phyloP scores from a whole-genome alignment of 1,284 basidiomycete species.

The Volvariella volvacea region DNA sequence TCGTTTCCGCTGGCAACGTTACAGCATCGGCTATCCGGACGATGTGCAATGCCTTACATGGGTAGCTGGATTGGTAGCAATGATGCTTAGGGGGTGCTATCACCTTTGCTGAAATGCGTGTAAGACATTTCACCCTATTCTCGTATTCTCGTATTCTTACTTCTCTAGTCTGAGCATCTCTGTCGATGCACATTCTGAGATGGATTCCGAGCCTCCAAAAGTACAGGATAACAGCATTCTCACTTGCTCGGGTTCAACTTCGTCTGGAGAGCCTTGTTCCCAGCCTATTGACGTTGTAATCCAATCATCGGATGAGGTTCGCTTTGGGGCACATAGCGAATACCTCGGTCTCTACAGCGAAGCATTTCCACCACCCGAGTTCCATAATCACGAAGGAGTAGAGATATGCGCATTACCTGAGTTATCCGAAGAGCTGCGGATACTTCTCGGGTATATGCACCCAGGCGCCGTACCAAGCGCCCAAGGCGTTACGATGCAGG shows the following conservation, averaged over 20 bases:
- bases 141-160: not conserved
- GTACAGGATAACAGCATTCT: too few species aligned
- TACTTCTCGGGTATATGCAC: conserved; percentile 22
- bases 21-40: too few species aligned
- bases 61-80: too few species aligned
- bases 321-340: conserved; percentile 15
- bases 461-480: conserved; percentile 14
- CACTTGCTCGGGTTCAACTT: too few species aligned
- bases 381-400: conserved; percentile 6
- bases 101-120: not conserved
- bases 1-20: too few species aligned
- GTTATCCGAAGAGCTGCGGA: conserved; percentile 11
- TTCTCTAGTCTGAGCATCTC: not conserved
- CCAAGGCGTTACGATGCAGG: not conserved
- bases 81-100: too few species aligned
- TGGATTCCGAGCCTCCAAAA: not conserved
- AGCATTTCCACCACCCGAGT: conserved; percentile 15
- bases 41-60: too few species aligned
- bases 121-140: not conserved
- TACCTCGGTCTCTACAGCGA: conserved; percentile 20
- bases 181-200: not conserved
- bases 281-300: conserved; percentile 16
- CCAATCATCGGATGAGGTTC: conserved; percentile 15
- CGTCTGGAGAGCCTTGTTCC: conserved; percentile 6
- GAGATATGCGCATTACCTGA: conserved; percentile 17